Evolutionary conservation across 768 basidiomycete species (phyloP), one percentile per base, ranked within the genome.

Genomic region (Russula sp.): DNA sequence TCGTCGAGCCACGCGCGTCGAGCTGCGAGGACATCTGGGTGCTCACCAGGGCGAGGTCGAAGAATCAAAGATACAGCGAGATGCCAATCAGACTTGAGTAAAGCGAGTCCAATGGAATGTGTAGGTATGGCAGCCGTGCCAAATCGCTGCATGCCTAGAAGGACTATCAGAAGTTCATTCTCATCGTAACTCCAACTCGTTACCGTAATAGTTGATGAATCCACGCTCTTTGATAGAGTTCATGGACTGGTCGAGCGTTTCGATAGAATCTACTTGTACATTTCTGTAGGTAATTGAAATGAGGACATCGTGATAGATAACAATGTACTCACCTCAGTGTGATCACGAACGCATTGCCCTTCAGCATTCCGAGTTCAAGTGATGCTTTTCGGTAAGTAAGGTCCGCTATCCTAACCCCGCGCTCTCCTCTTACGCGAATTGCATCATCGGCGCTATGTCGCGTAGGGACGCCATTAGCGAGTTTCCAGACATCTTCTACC

Each of bases 181-280:
- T 18, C 18, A 44, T 38, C 13, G 13, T 18, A 32, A 55, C 30
- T 24, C 24, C 1, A 30, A 36, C 24, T 3, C 49, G 71, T 62
- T 75, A 92, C 94, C 95, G 72, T 97, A 99, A 73, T 98, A 99
- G 73, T 99, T 99, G 74, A 99, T 92, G 76, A 98, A 99, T 0
- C 97, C 97, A 63, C 84, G 85, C 59, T 81, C 75, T 74, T 93
- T 91, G 57, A 98, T 80, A 18, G 84, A 88, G 38, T 81, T 79
- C 80, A 98, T 80, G 0, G 89, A 87, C 62, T 82, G 80, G 66
- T 95, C 85, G 57, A 98, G 79, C 3, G 82, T 84, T 34, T 89
- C 84, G 69, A 79, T 76, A 9, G 88, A 87, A 59, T 90, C 85
- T 9, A 87, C 87, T 71, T 91, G 86, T 20, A 97, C 88, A 71